A percentile compares a stretch with the other conserved stretches of the same genome.
Evolutionary conservation across 306 rosid genomes (phyloP).

Genomic region (Hippophae rhamnoides): DNA sequence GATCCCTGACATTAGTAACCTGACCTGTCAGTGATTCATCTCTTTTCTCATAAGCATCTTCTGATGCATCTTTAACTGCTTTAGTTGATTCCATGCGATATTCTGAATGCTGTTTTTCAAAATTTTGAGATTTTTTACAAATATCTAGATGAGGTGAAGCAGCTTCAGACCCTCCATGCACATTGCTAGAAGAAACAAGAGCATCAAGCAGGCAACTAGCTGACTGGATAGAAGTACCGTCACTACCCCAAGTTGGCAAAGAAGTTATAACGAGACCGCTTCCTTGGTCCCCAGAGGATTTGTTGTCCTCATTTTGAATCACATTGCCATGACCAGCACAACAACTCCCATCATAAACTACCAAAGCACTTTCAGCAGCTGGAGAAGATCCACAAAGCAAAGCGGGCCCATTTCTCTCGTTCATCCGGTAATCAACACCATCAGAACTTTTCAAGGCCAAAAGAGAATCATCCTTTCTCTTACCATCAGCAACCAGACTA

Average conservation of each 20-base stretch:
- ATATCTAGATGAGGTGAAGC: constrained; percentile 29
- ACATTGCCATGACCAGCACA: background rate
- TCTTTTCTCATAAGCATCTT: constrained; percentile 24
- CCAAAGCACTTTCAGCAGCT: constrained; percentile 20
- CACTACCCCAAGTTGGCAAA: constrained; percentile 24
- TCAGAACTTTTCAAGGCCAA: constrained; percentile 20
- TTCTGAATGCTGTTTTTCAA: constrained; percentile 28
- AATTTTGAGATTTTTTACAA: constrained; percentile 23
- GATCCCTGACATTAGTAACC: constrained; percentile 14
- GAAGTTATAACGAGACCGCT: constrained; percentile 26
- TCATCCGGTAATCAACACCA: constrained; percentile 10
- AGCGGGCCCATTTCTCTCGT: constrained; percentile 25
- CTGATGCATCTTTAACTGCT: constrained; percentile 19
- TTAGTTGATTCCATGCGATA: constrained; percentile 25
- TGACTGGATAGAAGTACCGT: constrained; percentile 26
- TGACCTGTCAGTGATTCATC: constrained; percentile 22
- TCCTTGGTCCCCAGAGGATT: constrained; percentile 19
- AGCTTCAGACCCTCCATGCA: constrained; percentile 17
- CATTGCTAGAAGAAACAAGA: constrained; percentile 35
- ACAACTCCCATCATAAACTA: constrained; percentile 24
- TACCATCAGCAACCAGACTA: constrained; percentile 27
- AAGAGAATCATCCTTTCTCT: constrained; percentile 17
- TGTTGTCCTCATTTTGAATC: constrained; percentile 22
- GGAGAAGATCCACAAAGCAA: constrained; percentile 22
- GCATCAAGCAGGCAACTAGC: constrained; percentile 21